Conservation (phyloP, 208 protist species). For the Naegleria lovaniensis region DNA sequence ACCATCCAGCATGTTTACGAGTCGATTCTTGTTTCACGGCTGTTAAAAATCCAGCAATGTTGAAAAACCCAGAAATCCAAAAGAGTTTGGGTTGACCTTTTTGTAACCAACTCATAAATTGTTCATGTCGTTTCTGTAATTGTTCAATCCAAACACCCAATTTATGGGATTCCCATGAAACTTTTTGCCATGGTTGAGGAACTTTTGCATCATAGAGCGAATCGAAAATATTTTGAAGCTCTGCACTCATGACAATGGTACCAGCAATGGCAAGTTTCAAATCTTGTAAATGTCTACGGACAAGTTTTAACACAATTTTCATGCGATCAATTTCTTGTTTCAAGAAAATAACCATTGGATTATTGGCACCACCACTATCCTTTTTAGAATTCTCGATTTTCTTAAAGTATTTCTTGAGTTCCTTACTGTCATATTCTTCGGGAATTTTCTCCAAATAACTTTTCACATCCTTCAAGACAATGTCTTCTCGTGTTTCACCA, state of each 20-base stretch:
- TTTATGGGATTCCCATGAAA: slow-evolving; percentile 52
- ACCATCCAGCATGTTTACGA: slow-evolving; percentile 51
- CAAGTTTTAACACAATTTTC: slow-evolving; percentile 37
- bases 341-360: slow-evolving; percentile 59
- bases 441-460: slow-evolving; percentile 51
- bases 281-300: slow-evolving; percentile 41
- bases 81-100: slow-evolving; percentile 50
- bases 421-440: slow-evolving; percentile 40
- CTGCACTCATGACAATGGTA: slow-evolving; percentile 66
- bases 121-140: slow-evolving; percentile 50
- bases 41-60: slow-evolving; percentile 72
- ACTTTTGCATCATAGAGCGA: slow-evolving; percentile 60
- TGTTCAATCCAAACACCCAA: slow-evolving; percentile 65
- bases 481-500: slow-evolving; percentile 45
- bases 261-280: slow-evolving; percentile 59
- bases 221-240: slow-evolving; percentile 55
- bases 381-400: slow-evolving; percentile 14
- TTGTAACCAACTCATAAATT: slow-evolving; percentile 56
- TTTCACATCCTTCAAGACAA: slow-evolving; percentile 34
- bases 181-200: slow-evolving; percentile 49
- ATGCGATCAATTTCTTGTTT: slow-evolving; percentile 58
- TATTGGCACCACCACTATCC: background rate
- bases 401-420: slow-evolving; percentile 25
- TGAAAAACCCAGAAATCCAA: slow-evolving; percentile 72
- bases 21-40: slow-evolving; percentile 58